phyloP scores from a whole-genome alignment of 2,329 filamentous ascomycete genomes.

The Penicillium polonicum region DNA sequence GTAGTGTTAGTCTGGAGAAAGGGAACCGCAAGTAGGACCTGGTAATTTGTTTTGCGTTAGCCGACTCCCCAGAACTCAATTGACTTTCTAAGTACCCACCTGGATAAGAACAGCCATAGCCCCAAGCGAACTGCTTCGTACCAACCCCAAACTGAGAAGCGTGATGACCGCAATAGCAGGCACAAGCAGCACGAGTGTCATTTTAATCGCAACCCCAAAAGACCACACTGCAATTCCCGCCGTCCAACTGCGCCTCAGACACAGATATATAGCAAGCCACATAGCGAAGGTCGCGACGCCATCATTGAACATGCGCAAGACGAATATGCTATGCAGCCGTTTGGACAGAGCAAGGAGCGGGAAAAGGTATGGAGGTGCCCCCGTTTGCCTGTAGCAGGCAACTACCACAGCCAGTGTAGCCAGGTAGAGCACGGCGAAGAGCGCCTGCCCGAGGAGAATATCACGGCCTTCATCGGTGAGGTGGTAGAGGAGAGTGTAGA shows the following conservation, averaged over 20 bases:
- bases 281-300: slow-evolving; percentile 82
- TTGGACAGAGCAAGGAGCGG: slow-evolving; percentile 86
- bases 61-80: background rate
- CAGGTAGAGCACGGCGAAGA: slow-evolving; percentile 81
- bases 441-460: slow-evolving; percentile 74
- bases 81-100: slow-evolving; percentile 46
- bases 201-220: slow-evolving; percentile 85
- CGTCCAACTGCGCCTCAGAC: slow-evolving; percentile 73
- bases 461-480: slow-evolving; percentile 74
- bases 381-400: slow-evolving; percentile 64
- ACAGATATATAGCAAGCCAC: slow-evolving; percentile 75
- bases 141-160: slow-evolving; percentile 69
- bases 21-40: slow-evolving; percentile 60
- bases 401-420: slow-evolving; percentile 73
- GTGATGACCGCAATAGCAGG: slow-evolving; percentile 77
- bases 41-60: slow-evolving; percentile 8
- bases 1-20: slow-evolving; percentile 64
- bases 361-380: slow-evolving; percentile 76
- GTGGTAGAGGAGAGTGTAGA: slow-evolving; percentile 76
- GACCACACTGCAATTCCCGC: slow-evolving; percentile 71
- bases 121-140: slow-evolving; percentile 64
- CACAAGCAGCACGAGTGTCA: slow-evolving; percentile 80
- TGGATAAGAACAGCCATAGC: slow-evolving; percentile 76
- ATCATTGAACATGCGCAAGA: slow-evolving; percentile 94
- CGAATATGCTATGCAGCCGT: slow-evolving; percentile 86